These are phyloP conservation scores for Yarrowia sp. DNA, from an alignment of 805 yeast species.

Conservation along the genomic window DNA sequence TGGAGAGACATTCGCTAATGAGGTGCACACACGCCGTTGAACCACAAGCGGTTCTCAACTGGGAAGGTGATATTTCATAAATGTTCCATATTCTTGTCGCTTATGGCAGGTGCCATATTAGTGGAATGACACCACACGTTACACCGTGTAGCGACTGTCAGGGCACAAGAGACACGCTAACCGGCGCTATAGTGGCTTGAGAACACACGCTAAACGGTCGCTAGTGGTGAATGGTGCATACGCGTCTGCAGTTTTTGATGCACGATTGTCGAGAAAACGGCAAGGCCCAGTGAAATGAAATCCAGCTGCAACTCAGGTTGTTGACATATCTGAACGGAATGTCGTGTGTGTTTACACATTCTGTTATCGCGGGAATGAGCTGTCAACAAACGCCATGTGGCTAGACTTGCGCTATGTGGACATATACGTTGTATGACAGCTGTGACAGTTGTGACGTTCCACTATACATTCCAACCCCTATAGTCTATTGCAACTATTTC, in stretches of 20 bases:
- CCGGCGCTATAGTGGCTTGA: neutral
- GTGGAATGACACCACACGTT: neutral
- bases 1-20: too few species aligned
- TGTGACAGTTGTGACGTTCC: neutral
- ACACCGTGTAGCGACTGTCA: neutral
- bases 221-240: neutral
- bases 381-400: neutral
- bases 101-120: too few species aligned
- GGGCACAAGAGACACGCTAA: neutral
- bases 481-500: neutral
- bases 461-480: constrained; percentile 4
- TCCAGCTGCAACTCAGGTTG: too few species aligned
- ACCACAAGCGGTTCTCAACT: neutral
- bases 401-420: neutral
- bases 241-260: neutral
- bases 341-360: too few species aligned
- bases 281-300: too few species aligned
- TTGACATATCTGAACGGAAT: too few species aligned
- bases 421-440: neutral
- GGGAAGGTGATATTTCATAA: too few species aligned
- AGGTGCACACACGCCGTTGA: neutral
- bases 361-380: neutral
- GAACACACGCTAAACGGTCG: neutral
- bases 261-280: neutral
- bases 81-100: too few species aligned